Percentiles rank a stretch among this genome's conserved stretches.
phyloP scores from a whole-genome alignment of 2,329 filamentous ascomycete genomes.

The Rhynchosporium agropyri region DNA sequence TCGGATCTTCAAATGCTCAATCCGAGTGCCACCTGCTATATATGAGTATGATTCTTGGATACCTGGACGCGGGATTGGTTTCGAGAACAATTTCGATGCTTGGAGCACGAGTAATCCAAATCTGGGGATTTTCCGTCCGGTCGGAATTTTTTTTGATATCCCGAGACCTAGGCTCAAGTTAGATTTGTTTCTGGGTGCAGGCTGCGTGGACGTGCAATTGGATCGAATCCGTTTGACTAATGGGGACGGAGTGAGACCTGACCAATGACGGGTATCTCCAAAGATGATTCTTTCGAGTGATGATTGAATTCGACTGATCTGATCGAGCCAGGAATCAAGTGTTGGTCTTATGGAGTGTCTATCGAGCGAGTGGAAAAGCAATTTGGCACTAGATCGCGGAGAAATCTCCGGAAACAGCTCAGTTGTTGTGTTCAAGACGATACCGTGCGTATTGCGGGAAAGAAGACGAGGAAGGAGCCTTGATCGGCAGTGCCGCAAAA shows the following conservation, averaged over 20 bases:
- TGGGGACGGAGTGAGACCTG: background rate
- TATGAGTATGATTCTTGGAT: too few species aligned
- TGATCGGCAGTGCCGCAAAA: constrained; percentile 7
- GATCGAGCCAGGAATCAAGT: constrained; percentile 5
- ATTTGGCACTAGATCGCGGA: constrained; percentile 5
- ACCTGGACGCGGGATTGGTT: background rate
- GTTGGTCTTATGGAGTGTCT: background rate
- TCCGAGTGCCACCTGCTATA: too few species aligned
- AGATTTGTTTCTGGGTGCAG: constrained; percentile 2
- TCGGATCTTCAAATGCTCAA: too few species aligned
- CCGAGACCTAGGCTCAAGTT: constrained; percentile 2
- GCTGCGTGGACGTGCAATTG: background rate
- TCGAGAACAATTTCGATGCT: background rate
- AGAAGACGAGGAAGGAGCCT: background rate
- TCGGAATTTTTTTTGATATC: background rate
- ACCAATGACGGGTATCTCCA: background rate
- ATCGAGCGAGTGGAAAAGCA: background rate
- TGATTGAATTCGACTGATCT: background rate
- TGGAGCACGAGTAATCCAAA: background rate
- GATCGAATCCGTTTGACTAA: background rate
- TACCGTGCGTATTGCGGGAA: constrained; percentile 5
- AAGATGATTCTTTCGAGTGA: background rate
- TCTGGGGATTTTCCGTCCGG: constrained; percentile 13
- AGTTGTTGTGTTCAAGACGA: background rate
- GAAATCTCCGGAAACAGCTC: background rate